Conservation (phyloP, 1,284 basidiomycete species). For the Moesziomyces parantarcticus region DNA sequence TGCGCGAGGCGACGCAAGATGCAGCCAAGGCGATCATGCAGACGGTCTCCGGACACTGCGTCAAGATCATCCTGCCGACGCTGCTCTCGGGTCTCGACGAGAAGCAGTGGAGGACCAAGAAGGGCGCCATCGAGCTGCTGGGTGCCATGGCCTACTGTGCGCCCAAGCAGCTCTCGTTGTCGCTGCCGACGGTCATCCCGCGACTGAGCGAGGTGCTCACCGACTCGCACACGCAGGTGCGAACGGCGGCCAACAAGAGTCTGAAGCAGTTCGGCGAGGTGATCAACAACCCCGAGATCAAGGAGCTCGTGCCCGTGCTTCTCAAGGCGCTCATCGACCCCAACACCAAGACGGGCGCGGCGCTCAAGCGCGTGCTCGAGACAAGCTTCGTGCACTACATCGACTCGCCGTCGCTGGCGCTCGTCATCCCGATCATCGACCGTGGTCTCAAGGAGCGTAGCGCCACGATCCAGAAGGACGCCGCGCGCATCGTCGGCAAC, state of each 20-base stretch:
- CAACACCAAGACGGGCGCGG: constrained; percentile 83
- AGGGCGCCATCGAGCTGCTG: constrained; percentile 95
- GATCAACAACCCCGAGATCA: constrained; percentile 77
- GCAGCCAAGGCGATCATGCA: constrained; percentile 95
- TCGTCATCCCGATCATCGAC: constrained; percentile 95
- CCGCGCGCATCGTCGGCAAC: constrained; percentile 96
- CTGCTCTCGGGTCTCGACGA: constrained; percentile 92
- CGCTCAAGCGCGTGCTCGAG: constrained; percentile 84
- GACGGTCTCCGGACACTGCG: constrained; percentile 74
- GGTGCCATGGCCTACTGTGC: constrained; percentile 99
- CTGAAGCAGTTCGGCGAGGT: constrained; percentile 95
- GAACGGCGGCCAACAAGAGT: constrained; percentile 90
- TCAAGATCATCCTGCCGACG: constrained; percentile 93
- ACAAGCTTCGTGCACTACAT: constrained; percentile 99
- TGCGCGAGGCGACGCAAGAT: constrained; percentile 93
- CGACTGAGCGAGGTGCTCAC: constrained; percentile 92
- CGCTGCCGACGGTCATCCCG: constrained; percentile 95
- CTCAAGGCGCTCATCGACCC: constrained; percentile 97
- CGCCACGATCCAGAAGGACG: constrained; percentile 93
- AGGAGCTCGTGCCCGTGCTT: constrained; percentile 87
- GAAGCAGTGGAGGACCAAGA: constrained; percentile 99
- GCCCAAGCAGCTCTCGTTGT: constrained; percentile 91
- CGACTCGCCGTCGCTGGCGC: constrained; percentile 94
- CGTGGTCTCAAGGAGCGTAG: constrained; percentile 90
- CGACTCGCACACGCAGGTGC: constrained; percentile 96